Percentiles rank a stretch among this genome's conserved stretches.
phyloP scores from a whole-genome alignment of 164 flowering plant genomes.

The Warburgia ugandensis region DNA sequence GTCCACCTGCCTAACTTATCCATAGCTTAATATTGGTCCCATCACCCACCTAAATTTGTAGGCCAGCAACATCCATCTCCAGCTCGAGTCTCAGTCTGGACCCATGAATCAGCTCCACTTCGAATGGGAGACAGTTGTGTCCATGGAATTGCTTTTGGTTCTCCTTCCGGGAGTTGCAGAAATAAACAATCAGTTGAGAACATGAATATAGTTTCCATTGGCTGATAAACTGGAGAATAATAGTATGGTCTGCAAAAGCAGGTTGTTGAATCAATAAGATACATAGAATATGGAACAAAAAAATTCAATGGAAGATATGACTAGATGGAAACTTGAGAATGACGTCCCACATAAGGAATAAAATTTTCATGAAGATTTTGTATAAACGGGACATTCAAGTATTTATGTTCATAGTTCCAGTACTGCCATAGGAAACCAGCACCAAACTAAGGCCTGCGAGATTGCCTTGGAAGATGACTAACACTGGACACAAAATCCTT shows the following conservation, averaged over 20 bases:
- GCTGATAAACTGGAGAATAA: slow-evolving; percentile 55
- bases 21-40: too few species aligned
- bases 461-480: slow-evolving; percentile 49
- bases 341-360: too few species aligned
- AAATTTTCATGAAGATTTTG: too few species aligned
- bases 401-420: too few species aligned
- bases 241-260: slow-evolving; percentile 39
- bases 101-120: slow-evolving; percentile 71
- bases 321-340: too few species aligned
- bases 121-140: slow-evolving; percentile 81
- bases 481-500: slow-evolving; percentile 48
- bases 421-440: too few species aligned
- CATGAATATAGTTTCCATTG: slow-evolving; percentile 23
- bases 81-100: slow-evolving; percentile 34
- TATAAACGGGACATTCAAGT: too few species aligned
- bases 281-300: neutral
- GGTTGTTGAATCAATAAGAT: neutral
- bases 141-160: slow-evolving; percentile 96
- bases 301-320: neutral
- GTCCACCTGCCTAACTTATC: too few species aligned
- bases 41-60: slow-evolving; percentile 88
- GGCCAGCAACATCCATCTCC: slow-evolving; percentile 90
- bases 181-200: neutral
- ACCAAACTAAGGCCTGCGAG: too few species aligned
- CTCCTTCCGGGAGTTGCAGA: slow-evolving; percentile 39